Percentiles rank a stretch among this genome's conserved stretches.
phyloP scores from a whole-genome alignment of 306 rosid genomes.

The Cajanus cajan region DNA sequence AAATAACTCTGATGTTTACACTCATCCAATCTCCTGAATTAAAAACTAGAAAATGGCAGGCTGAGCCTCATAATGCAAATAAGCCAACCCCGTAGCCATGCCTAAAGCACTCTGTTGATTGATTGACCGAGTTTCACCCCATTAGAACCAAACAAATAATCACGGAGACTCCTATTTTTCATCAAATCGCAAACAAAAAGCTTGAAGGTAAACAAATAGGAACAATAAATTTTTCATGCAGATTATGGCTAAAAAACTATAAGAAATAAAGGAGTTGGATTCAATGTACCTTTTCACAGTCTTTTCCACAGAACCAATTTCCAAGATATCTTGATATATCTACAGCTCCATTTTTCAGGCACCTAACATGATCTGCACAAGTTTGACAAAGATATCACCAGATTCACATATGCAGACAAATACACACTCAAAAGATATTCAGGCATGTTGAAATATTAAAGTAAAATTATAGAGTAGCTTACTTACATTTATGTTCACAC shows the following conservation, averaged over 20 bases:
- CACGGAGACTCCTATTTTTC: too few species aligned
- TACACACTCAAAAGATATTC: not conserved
- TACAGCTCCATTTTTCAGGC: slow-evolving; percentile 41
- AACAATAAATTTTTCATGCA: not conserved
- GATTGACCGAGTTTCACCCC: too few species aligned
- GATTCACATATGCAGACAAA: not conserved
- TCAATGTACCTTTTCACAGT: slow-evolving; percentile 57
- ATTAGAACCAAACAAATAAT: too few species aligned
- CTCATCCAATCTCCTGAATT: too few species aligned
- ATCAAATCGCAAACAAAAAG: not conserved
- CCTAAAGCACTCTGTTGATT: too few species aligned
- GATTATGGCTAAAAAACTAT: not conserved
- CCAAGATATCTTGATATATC: slow-evolving; percentile 19
- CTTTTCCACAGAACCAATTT: slow-evolving; percentile 62
- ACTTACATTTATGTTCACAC: slow-evolving; percentile 72
- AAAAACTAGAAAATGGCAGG: not conserved
- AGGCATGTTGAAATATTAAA: slow-evolving; percentile 1
- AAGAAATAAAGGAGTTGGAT: not conserved
- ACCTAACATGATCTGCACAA: slow-evolving; percentile 64
- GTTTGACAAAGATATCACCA: slow-evolving; percentile 21
- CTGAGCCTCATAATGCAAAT: too few species aligned
- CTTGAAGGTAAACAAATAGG: not conserved
- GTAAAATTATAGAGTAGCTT: not conserved
- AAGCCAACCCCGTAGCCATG: too few species aligned
- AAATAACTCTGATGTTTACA: too few species aligned